Evolutionary conservation across 2,329 filamentous ascomycete species (phyloP), one percentile per base, ranked within the genome.

Genomic region (Aspergillus unguis): DNA sequence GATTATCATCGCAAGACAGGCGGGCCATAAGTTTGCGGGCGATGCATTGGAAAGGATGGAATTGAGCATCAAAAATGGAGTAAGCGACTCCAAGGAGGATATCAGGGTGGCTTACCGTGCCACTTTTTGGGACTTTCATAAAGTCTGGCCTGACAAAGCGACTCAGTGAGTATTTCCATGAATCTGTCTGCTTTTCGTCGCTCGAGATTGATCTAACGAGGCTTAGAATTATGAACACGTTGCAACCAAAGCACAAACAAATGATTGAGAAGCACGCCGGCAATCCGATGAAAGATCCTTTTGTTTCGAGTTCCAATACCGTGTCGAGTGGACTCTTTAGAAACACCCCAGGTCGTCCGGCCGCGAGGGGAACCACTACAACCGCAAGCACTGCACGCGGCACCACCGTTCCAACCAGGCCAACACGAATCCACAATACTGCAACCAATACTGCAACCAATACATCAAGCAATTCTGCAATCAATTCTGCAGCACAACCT

Each of bases 61-160:
- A 59, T 95, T 95, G 71, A 90, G 87, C 60, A 83, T 99, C 65
- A 91, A 87, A 70, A 95, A 91, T 68, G 89, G 92, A 0, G 79
- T 99, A n/a, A 80, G 79, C 25, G 94, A 99, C 75, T 80, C 92
- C 9, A 96, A 97, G 65, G 91, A 92, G 6, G 88, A 86, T 29
- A 92, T 97, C 42, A 84, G 94, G 63, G 91, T 96, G 71, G 86
- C 84, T 58, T 92, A 88, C 79, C 84, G 94, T 62, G 81, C 84
- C 35, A 89, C 90, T 0, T 99, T 89, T 70, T 99, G 94, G 94
- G 77, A 78, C 0, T 96, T 92, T 68, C 83, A 85, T 54, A 77
- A 77, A 32, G 79, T 90, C 17, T 97, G 91, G 89, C 86, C 88
- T 2, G 80, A 85, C 23, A 85, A 81, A 65, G 91, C 90, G 36